Conservation (phyloP, 345 rosid species). For the Pseudoturritis turrita region DNA sequence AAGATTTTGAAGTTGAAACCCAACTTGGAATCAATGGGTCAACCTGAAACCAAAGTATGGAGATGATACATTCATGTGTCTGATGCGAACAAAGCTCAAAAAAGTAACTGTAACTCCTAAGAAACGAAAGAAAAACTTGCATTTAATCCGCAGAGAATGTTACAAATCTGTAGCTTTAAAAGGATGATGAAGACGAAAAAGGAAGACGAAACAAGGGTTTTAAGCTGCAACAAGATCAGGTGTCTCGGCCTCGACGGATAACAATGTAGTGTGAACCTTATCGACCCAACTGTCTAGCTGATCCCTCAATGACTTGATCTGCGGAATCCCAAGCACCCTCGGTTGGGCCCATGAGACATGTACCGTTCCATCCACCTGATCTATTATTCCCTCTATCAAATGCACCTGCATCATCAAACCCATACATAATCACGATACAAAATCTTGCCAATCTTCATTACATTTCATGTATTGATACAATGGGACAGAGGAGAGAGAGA, state of each 20-base stretch:
- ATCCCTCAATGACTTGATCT: conserved; percentile 80
- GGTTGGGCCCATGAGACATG: conserved; percentile 98
- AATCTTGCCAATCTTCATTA: not conserved
- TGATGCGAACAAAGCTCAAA: not conserved
- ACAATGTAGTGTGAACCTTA: conserved; percentile 69
- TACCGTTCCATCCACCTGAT: conserved; percentile 90
- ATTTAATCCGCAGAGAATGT: conserved; percentile 1
- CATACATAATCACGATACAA: not conserved
- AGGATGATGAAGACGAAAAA: not conserved
- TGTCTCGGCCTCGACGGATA: conserved; percentile 93
- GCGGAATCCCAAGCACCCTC: conserved; percentile 87
- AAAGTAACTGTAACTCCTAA: not conserved
- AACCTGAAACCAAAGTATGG: too few relatives aligned
- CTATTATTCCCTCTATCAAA: conserved; percentile 90
- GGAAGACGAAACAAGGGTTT: not conserved
- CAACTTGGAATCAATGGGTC: too few relatives aligned
- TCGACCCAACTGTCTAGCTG: conserved; percentile 79
- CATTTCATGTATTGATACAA: not conserved
- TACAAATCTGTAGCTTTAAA: conserved; percentile 21
- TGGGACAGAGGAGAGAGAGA: not conserved
- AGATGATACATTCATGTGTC: not conserved
- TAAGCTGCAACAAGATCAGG: conserved; percentile 90
- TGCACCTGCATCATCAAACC: conserved; percentile 57
- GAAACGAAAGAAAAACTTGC: not conserved
- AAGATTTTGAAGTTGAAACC: too few relatives aligned